Evolutionary conservation across 495 filamentous ascomycete species (phyloP), one percentile per base, ranked within the genome.

Genomic region (Chaetomium tenue): DNA sequence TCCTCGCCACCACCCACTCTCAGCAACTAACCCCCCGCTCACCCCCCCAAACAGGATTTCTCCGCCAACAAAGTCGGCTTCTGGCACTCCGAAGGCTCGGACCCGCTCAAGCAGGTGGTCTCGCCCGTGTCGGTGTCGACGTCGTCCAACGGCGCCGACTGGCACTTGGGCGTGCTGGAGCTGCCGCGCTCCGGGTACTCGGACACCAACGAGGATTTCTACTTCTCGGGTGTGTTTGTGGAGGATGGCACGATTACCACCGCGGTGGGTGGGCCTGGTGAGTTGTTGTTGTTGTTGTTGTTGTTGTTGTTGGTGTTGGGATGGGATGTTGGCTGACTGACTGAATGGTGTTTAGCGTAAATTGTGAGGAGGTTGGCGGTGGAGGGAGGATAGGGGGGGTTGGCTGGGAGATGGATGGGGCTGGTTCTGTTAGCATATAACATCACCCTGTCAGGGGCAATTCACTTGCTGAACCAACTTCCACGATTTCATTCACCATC

Each of bases 141-240:
- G 82, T 86, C 0, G 82, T 88, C 44, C 33, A 90, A 91, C 73
- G 89, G 87, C 63, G 83, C 81, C 7, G 89, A 91, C 72, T 92
- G 88, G 89, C 89, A 92, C 73, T 74, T 92, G 4, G 89, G 89
- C 55, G 82, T 90, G 47, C 79, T 91, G 39, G 82, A 89, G 66
- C 79, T 91, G 59, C 84, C 87, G 18, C 82, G 86, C 55, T 77
- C 77, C 15, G 84, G 84, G 6, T 80, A 79, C 53, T 70, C 81
- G 20, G 84, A 86, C 58, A 72, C 73, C 16, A 76, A 72, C 55
- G 80, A 91, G 80, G 88, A 91, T 70, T 90, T 82, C 80, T 91
- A 82, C 72, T 91, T 86, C 76, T 87, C 84, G 30, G 89, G 89
- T 26, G 84, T 91, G 11, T 91, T 89, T 65, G 79, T 91, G 57